These are phyloP conservation scores for Hysterangium stoloniferum DNA, from an alignment of 768 basidiomycete species.

Conservation along the genomic window DNA sequence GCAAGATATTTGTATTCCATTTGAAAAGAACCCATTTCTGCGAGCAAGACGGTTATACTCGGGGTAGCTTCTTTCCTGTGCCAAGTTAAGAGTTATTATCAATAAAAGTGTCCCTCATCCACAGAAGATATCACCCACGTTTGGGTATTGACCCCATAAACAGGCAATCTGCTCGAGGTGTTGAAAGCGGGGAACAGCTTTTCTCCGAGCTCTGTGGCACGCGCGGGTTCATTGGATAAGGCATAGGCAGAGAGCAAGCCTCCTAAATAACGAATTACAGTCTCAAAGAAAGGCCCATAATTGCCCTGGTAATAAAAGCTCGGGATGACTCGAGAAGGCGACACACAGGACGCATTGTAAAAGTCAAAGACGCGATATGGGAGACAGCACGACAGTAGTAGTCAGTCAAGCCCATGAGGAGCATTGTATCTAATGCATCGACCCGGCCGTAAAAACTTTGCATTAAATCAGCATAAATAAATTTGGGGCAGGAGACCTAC, in stretches of 20 bases:
- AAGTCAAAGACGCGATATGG: conserved; percentile 17
- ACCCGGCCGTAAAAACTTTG: conserved; percentile 24
- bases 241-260: conserved; percentile 37
- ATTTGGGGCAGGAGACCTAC: conserved; percentile 8
- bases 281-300: conserved; percentile 26
- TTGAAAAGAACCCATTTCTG: conserved; percentile 41
- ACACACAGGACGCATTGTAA: conserved; percentile 3
- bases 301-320: neutral
- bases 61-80: conserved; percentile 18
- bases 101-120: conserved; percentile 8
- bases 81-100: conserved; percentile 30
- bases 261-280: conserved; percentile 42
- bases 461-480: neutral
- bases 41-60: conserved; percentile 17
- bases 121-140: conserved; percentile 27
- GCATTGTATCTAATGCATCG: conserved; percentile 36
- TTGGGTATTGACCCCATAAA: conserved; percentile 39
- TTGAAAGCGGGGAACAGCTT: conserved; percentile 34
- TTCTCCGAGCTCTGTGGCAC: conserved; percentile 34
- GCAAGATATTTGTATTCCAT: conserved; percentile 49
- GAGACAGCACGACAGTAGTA: conserved; percentile 32
- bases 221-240: conserved; percentile 26
- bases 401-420: conserved; percentile 32
- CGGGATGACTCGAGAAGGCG: neutral
- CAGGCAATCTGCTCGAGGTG: conserved; percentile 38